A percentile compares a stretch with the other conserved stretches of the same genome.
Evolutionary conservation across 2,329 filamentous ascomycete genomes (phyloP).

Genomic region (Bipolaris victoriae): DNA sequence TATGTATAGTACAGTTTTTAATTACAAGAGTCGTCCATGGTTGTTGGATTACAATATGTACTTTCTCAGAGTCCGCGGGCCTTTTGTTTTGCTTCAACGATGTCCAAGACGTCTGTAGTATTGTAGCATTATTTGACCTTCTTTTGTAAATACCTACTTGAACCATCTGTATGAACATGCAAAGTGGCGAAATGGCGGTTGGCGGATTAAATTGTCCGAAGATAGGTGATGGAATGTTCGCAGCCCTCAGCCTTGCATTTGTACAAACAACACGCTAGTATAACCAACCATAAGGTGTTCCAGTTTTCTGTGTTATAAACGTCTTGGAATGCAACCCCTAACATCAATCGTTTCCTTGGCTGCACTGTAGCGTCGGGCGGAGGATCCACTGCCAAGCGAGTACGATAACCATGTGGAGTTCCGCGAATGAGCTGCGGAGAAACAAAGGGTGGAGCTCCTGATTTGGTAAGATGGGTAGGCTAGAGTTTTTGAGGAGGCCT

Average conservation of each 20-base stretch:
- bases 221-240: conserved; percentile 4
- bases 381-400: conserved; percentile 15
- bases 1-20: no score
- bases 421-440: conserved; percentile 21
- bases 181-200: conserved; percentile 17
- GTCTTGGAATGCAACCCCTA: conserved; percentile 1
- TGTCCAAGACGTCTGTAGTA: no score
- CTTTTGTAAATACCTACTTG: no score
- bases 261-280: no score
- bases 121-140: no score
- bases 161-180: background rate
- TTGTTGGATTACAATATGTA: no score
- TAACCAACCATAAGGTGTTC: background rate
- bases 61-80: no score
- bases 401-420: conserved; percentile 13
- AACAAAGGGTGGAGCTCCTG: background rate
- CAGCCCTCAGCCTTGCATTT: conserved; percentile 21
- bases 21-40: no score
- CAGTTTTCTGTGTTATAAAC: background rate
- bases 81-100: no score
- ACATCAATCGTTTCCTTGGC: conserved; percentile 15
- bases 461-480: conserved; percentile 11
- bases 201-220: conserved; percentile 17
- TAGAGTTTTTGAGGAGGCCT: conserved; percentile 4
- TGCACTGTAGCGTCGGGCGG: conserved; percentile 10